phyloP scores from a whole-genome alignment of 805 yeast species.

The Kuraishia borneana region DNA sequence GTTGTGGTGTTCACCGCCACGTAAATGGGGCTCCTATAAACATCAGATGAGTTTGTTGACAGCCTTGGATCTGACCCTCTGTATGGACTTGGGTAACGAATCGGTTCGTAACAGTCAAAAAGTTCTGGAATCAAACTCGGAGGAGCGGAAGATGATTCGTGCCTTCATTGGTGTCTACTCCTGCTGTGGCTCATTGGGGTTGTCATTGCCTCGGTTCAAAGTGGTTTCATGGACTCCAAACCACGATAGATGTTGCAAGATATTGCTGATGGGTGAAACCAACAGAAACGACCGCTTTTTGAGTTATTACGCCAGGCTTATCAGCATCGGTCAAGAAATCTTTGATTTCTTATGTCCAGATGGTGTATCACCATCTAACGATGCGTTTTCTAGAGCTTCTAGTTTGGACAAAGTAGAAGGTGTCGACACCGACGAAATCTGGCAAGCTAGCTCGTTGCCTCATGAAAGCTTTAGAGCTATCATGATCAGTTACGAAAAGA shows the following conservation, averaged over 20 bases:
- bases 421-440: background rate
- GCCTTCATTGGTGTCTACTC: conserved; percentile 36
- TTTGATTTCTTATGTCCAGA: conserved; percentile 26
- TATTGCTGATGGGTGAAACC: conserved; percentile 23
- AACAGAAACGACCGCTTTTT: conserved; percentile 27
- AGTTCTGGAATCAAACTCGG: conserved; percentile 15
- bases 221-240: conserved; percentile 35
- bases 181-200: conserved; percentile 38
- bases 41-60: conserved; percentile 37
- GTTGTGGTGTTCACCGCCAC: conserved; percentile 43
- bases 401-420: background rate
- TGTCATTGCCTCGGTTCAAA: conserved; percentile 38
- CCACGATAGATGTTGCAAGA: conserved; percentile 26
- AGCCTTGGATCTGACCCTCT: conserved; percentile 31
- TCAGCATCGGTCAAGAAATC: conserved; percentile 40
- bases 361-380: conserved; percentile 3
- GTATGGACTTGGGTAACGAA: conserved; percentile 36
- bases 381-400: background rate
- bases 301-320: conserved; percentile 30
- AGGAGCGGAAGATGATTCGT: conserved; percentile 26
- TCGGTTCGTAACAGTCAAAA: conserved; percentile 13
- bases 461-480: conserved; percentile 16
- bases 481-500: conserved; percentile 27
- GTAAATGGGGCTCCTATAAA: conserved; percentile 38
- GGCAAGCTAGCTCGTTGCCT: conserved; percentile 8